Base-by-base conservation (phyloP, 228 moss, liverwort and hornwort species). In the Sphagnum fallax region DNA sequence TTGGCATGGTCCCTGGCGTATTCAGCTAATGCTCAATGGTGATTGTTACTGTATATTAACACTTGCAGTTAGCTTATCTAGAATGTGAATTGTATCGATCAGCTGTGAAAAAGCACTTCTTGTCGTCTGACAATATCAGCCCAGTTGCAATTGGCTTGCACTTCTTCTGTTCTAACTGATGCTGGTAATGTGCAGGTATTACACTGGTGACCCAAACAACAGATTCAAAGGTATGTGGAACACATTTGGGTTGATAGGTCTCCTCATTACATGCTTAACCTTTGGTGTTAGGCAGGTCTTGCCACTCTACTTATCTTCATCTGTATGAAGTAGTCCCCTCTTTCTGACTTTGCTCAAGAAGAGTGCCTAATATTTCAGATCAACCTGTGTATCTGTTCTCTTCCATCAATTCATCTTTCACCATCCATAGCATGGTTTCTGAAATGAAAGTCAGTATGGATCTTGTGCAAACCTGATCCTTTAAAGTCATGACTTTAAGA, bases 171-270 rank as follows among this genome's bases (percentile, higher is more conserved):
- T 49, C 6, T 16, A 32, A 70, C 5, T 49, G 16, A 10, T 12
- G 16, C 8, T 5, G 53, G 47, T 71, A 50, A 15, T 16, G 15
- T 60, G 71, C 88, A 96, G 91, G 8, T 92, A 96, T 72, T 96
- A 82, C 69, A 91, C 88, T 50, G 91, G 95, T 51, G 81, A 84
- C 51, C 88, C 91, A 10, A 64, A 50, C 0, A 96, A 92, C 60
- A 85, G 92, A 64, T 47, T 75, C 3, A 81, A 62, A 52, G 92
- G 91, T 49, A 55, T 60, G 52, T 88, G 85, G 52, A 72, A 89
- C 65, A 66, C 10, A 64, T 75, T 92, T 16, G 95, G 79, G 10
- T 61, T 81, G 4, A 69, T 73, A 67, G 91, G 92, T 71, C 75
- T 92, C 69, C 68, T 92, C 5, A 7, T 77, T 48, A 79, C 86